phyloP scores from a whole-genome alignment of 352 stramenopile species.

The Peronosclerospora sorghi region DNA sequence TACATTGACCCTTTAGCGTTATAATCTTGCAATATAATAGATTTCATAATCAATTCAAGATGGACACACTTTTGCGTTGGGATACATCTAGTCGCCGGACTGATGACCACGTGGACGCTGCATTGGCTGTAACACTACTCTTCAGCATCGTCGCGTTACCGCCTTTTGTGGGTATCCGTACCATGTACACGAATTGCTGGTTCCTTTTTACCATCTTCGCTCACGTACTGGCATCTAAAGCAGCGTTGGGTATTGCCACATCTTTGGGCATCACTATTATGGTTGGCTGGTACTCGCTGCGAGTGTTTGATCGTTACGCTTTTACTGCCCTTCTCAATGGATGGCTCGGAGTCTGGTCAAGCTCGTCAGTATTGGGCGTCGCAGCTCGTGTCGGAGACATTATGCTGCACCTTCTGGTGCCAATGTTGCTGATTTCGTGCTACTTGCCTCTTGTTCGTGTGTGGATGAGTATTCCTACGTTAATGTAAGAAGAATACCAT shows the following conservation, averaged over 20 bases:
- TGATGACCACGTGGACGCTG: constrained; percentile 32
- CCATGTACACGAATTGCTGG: constrained; percentile 79
- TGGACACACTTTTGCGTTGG: constrained; percentile 22
- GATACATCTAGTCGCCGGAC: constrained; percentile 3
- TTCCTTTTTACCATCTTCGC: constrained; percentile 49
- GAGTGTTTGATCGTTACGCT: constrained; percentile 65
- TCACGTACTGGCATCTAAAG: constrained; percentile 40
- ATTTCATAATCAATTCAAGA: constrained; percentile 1
- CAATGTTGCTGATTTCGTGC: constrained; percentile 64
- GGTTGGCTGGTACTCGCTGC: constrained; percentile 76
- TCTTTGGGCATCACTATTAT: constrained; percentile 80
- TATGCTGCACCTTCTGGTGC: constrained; percentile 53
- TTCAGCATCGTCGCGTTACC: constrained; percentile 51
- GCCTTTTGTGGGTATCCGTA: constrained; percentile 40
- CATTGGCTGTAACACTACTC: constrained; percentile 37
- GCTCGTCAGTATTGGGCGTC: constrained; percentile 47
- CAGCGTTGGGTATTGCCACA: constrained; percentile 57
- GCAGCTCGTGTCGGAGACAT: constrained; percentile 47
- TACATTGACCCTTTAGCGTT: no score
- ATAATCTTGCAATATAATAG: no score
- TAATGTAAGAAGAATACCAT: constrained; percentile 30
- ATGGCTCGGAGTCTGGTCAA: constrained; percentile 70
- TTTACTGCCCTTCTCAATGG: constrained; percentile 66
- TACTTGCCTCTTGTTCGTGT: constrained; percentile 63
- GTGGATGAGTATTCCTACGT: constrained; percentile 69